These are phyloP conservation scores for Aspergillus pseudoviridinutans DNA, from an alignment of 2,329 filamentous ascomycete species.

Conservation along the genomic window DNA sequence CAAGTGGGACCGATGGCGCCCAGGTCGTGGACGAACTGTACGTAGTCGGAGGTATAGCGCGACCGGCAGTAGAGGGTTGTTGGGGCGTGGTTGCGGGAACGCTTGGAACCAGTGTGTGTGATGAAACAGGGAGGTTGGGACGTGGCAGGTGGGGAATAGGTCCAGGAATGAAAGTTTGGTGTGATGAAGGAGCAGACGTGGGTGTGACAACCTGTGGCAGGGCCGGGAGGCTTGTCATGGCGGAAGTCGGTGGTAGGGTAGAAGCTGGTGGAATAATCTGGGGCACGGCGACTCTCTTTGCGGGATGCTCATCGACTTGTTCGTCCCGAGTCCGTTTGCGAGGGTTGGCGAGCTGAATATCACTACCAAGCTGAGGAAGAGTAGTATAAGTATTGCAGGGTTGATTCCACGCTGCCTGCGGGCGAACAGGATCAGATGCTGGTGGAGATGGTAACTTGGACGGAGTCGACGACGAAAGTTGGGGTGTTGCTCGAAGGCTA, in stretches of 20 bases:
- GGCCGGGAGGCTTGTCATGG: slow-evolving; percentile 24
- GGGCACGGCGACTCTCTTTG: slow-evolving; percentile 47
- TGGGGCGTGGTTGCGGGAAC: slow-evolving; percentile 47
- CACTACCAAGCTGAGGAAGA: slow-evolving; percentile 21
- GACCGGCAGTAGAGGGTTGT: slow-evolving; percentile 59
- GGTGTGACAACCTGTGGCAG: slow-evolving; percentile 33
- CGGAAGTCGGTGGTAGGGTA: slow-evolving; percentile 22
- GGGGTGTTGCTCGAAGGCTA: slow-evolving; percentile 31
- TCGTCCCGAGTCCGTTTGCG: slow-evolving; percentile 60
- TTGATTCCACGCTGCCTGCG: slow-evolving; percentile 26
- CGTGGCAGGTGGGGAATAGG: slow-evolving; percentile 59
- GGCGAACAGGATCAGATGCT: slow-evolving; percentile 24
- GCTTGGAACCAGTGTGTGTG: slow-evolving; percentile 39
- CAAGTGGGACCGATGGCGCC: slow-evolving; percentile 40
- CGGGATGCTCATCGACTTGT: slow-evolving; percentile 50
- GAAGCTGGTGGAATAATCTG: slow-evolving; percentile 20
- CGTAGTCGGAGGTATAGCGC: slow-evolving; percentile 69
- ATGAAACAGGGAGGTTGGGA: slow-evolving; percentile 67
- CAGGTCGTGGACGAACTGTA: slow-evolving; percentile 58
- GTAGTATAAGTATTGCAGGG: slow-evolving; percentile 23
- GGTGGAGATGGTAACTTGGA: slow-evolving; percentile 42
- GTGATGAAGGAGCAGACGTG: slow-evolving; percentile 27
- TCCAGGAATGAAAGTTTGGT: slow-evolving; percentile 26
- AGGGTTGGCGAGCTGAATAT: slow-evolving; percentile 23
- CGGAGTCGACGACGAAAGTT: slow-evolving; percentile 24